These are phyloP conservation scores for Chaetomiaceae sp. DNA, from an alignment of 2,329 filamentous ascomycete genomes.

Conservation along the genomic window DNA sequence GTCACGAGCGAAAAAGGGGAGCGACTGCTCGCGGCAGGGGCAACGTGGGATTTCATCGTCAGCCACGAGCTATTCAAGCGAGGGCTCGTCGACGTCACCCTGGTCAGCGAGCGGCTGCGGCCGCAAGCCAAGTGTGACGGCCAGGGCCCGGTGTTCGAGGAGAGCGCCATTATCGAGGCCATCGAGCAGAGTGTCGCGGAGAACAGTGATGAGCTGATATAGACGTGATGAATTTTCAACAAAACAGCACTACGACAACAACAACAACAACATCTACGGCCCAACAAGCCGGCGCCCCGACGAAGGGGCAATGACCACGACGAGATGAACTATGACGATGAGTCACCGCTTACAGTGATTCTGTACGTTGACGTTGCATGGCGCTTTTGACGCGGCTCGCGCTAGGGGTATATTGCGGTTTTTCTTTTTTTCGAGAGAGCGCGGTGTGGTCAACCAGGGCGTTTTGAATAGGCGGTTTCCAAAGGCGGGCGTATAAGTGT, in stretches of 20 bases:
- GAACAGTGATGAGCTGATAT: constrained; percentile 70
- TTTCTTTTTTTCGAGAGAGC: background rate
- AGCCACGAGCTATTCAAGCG: constrained; percentile 70
- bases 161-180: constrained; percentile 65
- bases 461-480: background rate
- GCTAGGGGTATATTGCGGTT: background rate
- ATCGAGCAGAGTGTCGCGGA: constrained; percentile 75
- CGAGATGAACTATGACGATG: background rate
- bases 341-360: background rate
- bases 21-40: constrained; percentile 66
- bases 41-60: constrained; percentile 88
- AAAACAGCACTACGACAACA: too few species aligned
- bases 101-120: constrained; percentile 76
- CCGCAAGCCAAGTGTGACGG: constrained; percentile 75
- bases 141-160: constrained; percentile 81
- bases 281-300: too few species aligned
- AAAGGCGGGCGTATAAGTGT: background rate
- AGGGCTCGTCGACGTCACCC: constrained; percentile 74
- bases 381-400: background rate
- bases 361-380: background rate
- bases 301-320: background rate
- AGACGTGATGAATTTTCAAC: too few species aligned
- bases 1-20: constrained; percentile 62
- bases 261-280: too few species aligned
- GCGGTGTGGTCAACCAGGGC: background rate